Evolutionary conservation across 352 stramenopile species (phyloP).

Genomic region (Pythium insidiosum): DNA sequence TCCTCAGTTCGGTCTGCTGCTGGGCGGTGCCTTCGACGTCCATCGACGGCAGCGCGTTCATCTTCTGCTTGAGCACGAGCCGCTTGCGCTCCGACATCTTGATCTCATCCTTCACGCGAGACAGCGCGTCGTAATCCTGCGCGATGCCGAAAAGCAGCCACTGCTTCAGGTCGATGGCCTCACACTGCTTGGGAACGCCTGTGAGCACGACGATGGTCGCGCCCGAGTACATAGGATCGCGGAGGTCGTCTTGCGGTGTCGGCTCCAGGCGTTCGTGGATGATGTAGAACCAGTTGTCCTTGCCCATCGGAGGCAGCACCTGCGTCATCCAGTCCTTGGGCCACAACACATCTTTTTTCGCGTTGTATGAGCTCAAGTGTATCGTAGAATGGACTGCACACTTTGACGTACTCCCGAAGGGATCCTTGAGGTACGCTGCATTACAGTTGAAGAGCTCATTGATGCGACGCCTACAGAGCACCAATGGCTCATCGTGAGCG

Average conservation of each 20-base stretch:
- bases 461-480: constrained; percentile 26
- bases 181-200: constrained; percentile 42
- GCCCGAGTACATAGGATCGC: constrained; percentile 48
- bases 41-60: constrained; percentile 34
- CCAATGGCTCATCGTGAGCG: neutral
- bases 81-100: constrained; percentile 28
- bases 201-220: constrained; percentile 41
- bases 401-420: constrained; percentile 58
- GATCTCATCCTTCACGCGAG: constrained; percentile 25
- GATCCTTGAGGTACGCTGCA: constrained; percentile 48
- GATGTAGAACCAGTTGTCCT: constrained; percentile 67
- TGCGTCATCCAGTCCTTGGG: constrained; percentile 63
- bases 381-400: too few species aligned
- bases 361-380: too few species aligned
- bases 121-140: constrained; percentile 48
- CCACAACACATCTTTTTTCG: constrained; percentile 64
- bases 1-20: constrained; percentile 46
- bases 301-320: constrained; percentile 33
- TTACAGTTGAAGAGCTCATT: constrained; percentile 62
- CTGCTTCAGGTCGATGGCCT: constrained; percentile 33
- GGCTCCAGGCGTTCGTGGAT: constrained; percentile 59
- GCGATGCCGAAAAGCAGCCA: constrained; percentile 58
- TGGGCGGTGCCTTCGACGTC: constrained; percentile 29
- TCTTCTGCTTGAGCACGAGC: constrained; percentile 40
- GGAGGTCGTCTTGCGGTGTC: constrained; percentile 42